Base-by-base conservation (phyloP, 2,329 filamentous ascomycete species). In the Pyrenochaeta sp. region DNA sequence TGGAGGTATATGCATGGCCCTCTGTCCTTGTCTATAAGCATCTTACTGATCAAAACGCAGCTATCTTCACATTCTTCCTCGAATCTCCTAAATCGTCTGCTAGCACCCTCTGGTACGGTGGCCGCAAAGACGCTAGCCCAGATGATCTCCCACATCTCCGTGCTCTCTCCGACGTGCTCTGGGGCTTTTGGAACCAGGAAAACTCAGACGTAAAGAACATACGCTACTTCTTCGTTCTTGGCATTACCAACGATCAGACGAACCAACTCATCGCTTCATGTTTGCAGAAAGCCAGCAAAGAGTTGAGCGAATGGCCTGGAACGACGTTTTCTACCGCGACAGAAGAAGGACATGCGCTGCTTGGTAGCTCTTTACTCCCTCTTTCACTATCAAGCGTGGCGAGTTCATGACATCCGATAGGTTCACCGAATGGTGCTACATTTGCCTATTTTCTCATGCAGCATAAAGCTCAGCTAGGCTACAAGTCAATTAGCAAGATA, bases 401-500 rank as follows among this genome's bases (percentile, higher is more conserved):
- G 19, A 19, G 19, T 30, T 30, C 9, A 30, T 30, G 19, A 19
- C 19, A 13, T 36, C 32, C 13, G n/a, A 2, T 39, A 67, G 65
- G 59, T 3, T 65, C 62, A 8, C 64, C 56, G 1, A 69, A 69
- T 32, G 67, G 62, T 10, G 64, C 62, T 0, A 56, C 57, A 0
- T 69, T 71, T 50, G 68, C 65, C 3, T 71, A 65, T 39, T 68
- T 69, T 5, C 48, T 71, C 1, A 56, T 69, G 30, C 61, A 64
- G 48, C 64, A 65, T 37, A 70, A 71, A 44, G 50, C 42, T 0
- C 50, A 66, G 37, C 47, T 71, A 1, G 68, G 67, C 0, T 42
- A 44, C 2, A 70, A 68, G 57, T 63, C 47, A 6, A 62, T 70
- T 3, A 49, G 51, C 0, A 63, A 58, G 30, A 46, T 67, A 7